These are phyloP conservation scores for Kodamaea nitidulidarum DNA, from an alignment of 805 yeast species.

Conservation along the genomic window DNA sequence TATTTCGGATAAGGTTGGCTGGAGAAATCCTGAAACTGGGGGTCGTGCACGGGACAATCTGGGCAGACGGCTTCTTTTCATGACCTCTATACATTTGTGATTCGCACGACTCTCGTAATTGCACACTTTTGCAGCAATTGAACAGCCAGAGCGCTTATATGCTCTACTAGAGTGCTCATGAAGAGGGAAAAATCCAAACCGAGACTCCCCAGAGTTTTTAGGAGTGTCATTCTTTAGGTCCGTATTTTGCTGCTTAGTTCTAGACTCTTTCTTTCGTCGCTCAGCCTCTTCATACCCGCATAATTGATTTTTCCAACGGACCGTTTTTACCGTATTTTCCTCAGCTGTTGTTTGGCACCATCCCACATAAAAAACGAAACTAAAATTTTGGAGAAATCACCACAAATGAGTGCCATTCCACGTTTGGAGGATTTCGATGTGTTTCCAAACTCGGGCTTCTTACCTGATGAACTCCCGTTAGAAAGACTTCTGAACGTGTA, in stretches of 20 bases:
- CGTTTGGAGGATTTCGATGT: conserved; percentile 61
- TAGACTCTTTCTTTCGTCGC: too few species aligned
- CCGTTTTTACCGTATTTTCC: not conserved
- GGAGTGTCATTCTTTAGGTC: too few species aligned
- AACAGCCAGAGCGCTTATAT: too few species aligned
- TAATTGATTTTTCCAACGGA: not conserved
- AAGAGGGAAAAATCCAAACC: too few species aligned
- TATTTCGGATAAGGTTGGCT: not conserved
- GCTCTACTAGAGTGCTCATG: too few species aligned
- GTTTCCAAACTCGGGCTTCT: conserved; percentile 68
- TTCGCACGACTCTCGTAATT: not conserved
- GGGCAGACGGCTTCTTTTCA: not conserved
- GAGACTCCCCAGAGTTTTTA: too few species aligned
- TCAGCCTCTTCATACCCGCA: not conserved
- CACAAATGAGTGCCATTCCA: conserved; percentile 13
- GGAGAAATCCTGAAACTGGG: not conserved
- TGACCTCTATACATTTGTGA: not conserved
- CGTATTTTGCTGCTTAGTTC: too few species aligned
- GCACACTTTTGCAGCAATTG: not conserved
- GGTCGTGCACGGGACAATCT: not conserved
- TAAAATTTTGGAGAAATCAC: not conserved
- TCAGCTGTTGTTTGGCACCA: conserved; percentile 1
- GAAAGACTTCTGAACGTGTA: conserved; percentile 55
- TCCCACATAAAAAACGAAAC: not conserved
- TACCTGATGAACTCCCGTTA: conserved; percentile 68